These are phyloP conservation scores for Akanthomyces uredinophilus DNA, from an alignment of 2,329 filamentous ascomycete species.

Conservation along the genomic window DNA sequence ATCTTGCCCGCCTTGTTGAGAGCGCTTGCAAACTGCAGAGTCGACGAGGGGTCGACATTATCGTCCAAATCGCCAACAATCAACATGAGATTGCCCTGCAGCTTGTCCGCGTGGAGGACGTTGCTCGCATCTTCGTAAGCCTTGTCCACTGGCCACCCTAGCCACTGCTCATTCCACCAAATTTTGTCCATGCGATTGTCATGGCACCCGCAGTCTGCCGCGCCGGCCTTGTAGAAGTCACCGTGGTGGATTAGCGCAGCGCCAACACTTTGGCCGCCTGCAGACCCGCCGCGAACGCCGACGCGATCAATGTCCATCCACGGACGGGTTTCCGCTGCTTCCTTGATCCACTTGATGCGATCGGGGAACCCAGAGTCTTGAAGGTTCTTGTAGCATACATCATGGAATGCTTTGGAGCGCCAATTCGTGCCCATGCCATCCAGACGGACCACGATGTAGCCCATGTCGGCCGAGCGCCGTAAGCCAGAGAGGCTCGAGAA, in stretches of 20 bases:
- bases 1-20: conserved; percentile 25
- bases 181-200: conserved; percentile 30
- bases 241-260: conserved; percentile 24
- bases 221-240: conserved; percentile 25
- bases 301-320: conserved; percentile 27
- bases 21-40: conserved; percentile 24
- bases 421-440: conserved; percentile 30
- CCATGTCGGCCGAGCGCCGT: conserved; percentile 23
- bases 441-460: conserved; percentile 25
- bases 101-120: conserved; percentile 24
- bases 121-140: conserved; percentile 25
- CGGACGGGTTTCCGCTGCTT: conserved; percentile 22
- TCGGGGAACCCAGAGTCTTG: conserved; percentile 26
- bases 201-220: conserved; percentile 26
- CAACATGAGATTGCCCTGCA: conserved; percentile 24
- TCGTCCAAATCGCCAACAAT: conserved; percentile 26
- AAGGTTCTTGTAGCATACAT: conserved; percentile 27
- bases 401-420: conserved; percentile 26
- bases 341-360: conserved; percentile 25
- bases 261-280: conserved; percentile 26
- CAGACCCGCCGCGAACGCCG: conserved; percentile 25
- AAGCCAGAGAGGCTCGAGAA: conserved; percentile 19
- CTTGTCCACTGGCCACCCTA: conserved; percentile 28
- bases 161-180: conserved; percentile 30
- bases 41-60: conserved; percentile 28